These are phyloP conservation scores for Isochrysis galbana DNA, from an alignment of 78 protist species.

Conservation along the genomic window DNA sequence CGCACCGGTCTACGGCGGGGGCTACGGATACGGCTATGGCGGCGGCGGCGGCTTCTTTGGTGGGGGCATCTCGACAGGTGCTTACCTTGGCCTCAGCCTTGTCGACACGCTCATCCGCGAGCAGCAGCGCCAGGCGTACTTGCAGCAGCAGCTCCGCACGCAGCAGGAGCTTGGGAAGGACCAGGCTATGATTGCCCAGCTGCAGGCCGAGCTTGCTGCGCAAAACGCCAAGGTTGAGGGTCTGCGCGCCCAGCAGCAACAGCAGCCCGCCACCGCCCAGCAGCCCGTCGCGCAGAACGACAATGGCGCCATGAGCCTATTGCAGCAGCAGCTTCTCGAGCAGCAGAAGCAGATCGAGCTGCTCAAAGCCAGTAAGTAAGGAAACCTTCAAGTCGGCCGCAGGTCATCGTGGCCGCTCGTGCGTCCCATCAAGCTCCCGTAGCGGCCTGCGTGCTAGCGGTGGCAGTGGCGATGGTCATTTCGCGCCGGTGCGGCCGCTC, in stretches of 20 bases:
- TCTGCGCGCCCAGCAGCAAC: not conserved
- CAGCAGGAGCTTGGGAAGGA: not conserved
- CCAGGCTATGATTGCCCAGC: not conserved
- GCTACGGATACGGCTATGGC: not conserved
- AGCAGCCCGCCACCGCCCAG: not conserved
- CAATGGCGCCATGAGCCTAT: too few relatives aligned
- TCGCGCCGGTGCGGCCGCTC: too few relatives aligned
- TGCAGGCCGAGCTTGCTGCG: not conserved
- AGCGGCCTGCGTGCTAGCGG: too few relatives aligned
- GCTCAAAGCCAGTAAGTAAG: too few relatives aligned
- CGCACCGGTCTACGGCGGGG: too few relatives aligned
- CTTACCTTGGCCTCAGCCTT: not conserved
- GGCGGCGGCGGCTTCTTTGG: not conserved
- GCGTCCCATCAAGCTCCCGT: too few relatives aligned
- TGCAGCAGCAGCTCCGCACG: not conserved
- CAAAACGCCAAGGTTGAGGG: not conserved
- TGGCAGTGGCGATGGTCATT: too few relatives aligned
- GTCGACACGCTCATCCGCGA: not conserved
- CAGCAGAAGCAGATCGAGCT: too few relatives aligned
- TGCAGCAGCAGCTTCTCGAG: too few relatives aligned
- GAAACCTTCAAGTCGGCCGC: too few relatives aligned
- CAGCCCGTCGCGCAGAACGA: not conserved
- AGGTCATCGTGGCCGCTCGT: too few relatives aligned
- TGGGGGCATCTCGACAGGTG: not conserved
- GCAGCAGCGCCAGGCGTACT: not conserved